Base-by-base conservation (phyloP, 208 protist genomes). In the Spironucleus salmonicida region DNA sequence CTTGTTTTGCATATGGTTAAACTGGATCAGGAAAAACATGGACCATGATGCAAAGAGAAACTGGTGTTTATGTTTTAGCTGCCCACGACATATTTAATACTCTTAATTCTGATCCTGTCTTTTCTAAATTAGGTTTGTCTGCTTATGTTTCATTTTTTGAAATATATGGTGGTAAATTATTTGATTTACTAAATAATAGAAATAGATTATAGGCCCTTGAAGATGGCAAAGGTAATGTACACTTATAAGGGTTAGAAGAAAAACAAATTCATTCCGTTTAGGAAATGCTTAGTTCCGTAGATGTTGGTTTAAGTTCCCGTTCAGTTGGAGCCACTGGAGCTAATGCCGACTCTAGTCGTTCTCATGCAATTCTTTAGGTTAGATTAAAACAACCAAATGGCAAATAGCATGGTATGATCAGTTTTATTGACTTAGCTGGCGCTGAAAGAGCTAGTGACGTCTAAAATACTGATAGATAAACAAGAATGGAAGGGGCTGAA, bases 361-460 rank as follows among this genome's bases (percentile, higher is more conserved):
- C 85, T 1, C 89, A 92, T 71, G 87, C 87, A 62, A 87, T 92
- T 59, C 82, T 90, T 11, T 87, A 88, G 74, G 19, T 19, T 15
- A 0, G 41, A 59, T n/a, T 35, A 66, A 0, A 58, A 1, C 29
- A 40, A 29, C 11, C 29, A 42, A 35, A 4, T 4, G 26, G 59
- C 0, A 76, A 79, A 82, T 75, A 76, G 0, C 83, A 91, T 75
- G 92, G 92, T 38, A 91, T 93, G 79, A 93, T 98, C 61, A 93
- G 89, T 32, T 95, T 98, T 81, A 96, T 98, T 81, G 95, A 98
- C 82, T 82, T 98, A 19, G 95, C 95, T 45, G 95, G 95, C 35
- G 94, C 88, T 78, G 95, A 98, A 83, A 85, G 94, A 49, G 92
- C 88, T 35, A 89, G 90, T 42, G 93, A 98, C 81, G 96, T 93